Base-by-base conservation (phyloP, 345 rosid species). In the Salix caprea region DNA sequence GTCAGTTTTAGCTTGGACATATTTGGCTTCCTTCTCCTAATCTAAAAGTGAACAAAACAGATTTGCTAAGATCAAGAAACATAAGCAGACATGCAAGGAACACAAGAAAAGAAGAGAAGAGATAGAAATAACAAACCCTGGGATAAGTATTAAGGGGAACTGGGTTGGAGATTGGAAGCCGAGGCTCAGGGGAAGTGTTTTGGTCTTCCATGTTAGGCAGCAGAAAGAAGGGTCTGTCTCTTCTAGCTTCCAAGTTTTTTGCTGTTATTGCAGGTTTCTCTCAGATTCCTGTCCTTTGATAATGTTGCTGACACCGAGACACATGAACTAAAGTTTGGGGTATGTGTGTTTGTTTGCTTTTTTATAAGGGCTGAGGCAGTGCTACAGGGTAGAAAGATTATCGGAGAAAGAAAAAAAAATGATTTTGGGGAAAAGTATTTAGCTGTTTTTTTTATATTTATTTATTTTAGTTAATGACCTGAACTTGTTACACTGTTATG, bases 1-100 rank as follows among this genome's bases (percentile, higher is more conserved):
- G 69, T 66, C 65, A 24, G 67, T 70, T 71, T 82, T 30, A 30
- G 19, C 73, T 71, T 82, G 74, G 67, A 30, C 28, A 77, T 77
- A 14, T 23, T 72, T 32, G 73, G 37, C 75, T 75, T 77, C 78
- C 81, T 77, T 74, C 54, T 69, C 46, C 67, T 78, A 74, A 36
- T 61, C 81, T 82, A 79, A 1, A 26, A 79, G 70, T 54, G 72
- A 69, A 67, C 40, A 75, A 8, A 44, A 37, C 64, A 37, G 72
- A 67, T 26, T 39, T 15, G 19, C 64, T 44, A 61, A 69, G 58
- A 72, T 72, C 76, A 66, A 44, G 44, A 52, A 15, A 37, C 73
- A 77, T 3, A 71, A 70, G 60, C 72, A 64, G 75, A 46, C 37
- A 64, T 74, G 68, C 70, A 64, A 65, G 39, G n/a, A 12, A 68